Base-by-base conservation (phyloP, 2,329 filamentous ascomycete species). In the Cordyceps fumosorosea region DNA sequence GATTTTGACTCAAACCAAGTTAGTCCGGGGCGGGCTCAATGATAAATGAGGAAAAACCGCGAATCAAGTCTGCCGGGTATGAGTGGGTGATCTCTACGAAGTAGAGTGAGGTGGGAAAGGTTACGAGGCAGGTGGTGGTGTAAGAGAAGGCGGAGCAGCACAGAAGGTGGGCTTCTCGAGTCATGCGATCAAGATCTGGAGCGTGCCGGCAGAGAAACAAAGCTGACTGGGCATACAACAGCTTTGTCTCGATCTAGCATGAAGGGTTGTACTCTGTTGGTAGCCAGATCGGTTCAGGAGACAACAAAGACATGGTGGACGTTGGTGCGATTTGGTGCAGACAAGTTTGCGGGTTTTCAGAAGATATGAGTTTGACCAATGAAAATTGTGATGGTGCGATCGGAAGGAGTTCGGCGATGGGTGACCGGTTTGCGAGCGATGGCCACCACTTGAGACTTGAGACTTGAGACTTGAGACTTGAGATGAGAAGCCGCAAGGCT, bases 171-270 rank as follows among this genome's bases (percentile, higher is more conserved):
- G 22, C 37, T 22, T n/a, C 29, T 20, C 14, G 16, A 42, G 32
- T 37, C 26, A 29, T 32, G 56, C 26, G 26, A 42, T 52, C 56
- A 59, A 59, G 56, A 59, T 59, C 34, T 44, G 11, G 45, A 42
- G 29, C 48, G 29, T 52, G 48, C 34, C 16, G 18, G 34, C 22
- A 32, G 34, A 22, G 37, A 14, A 29, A 24, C 32, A 11, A 11
- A 32, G 40, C 47, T 26, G 26, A 10, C 22, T 51, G 48, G 22
- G 48, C 11, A 53, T 22, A 10, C 4, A 32, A 37, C 34, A 14
- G 18, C 14, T 42, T 51, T 29, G 29, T 29, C 47, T 40, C 16
- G 29, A 32, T 34, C 40, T 26, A 42, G 5, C 20, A 26, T 50
- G n/a, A 20, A 12, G 44, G 22, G 34, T 37, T 37, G 34, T 37